Base-by-base conservation (phyloP, 257 asterid species). In the Solanum medicagineum region DNA sequence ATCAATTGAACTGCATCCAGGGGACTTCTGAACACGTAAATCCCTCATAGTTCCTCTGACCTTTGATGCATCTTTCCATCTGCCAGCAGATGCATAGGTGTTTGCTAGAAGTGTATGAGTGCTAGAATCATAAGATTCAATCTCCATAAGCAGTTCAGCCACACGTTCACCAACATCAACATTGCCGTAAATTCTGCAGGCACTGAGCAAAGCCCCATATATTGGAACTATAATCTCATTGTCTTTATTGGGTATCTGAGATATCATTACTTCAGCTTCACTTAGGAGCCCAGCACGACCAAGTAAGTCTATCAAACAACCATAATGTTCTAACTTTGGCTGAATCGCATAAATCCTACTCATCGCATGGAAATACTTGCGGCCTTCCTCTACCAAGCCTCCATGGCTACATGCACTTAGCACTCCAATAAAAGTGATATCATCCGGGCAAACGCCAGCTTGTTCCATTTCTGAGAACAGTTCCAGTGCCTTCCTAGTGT, bases 391-490 rank as follows among this genome's bases (percentile, higher is more conserved):
- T 45, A 94, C 95, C 47, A 95, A 85, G 55, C 97, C 97, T 42
- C 97, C 97, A 55, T 95, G 99, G 85, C 95, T 93, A 87, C 98
- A 95, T 75, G 99, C 98, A 71, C 90, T 92, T 56, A 95, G 84
- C 88, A 94, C 97, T 22, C 98, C 97, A 60, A 95, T 89, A 83
- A 92, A 95, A 44, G 98, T 92, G 87, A 95, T 90, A 63, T 92
- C 97, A 87, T 95, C 99, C 0, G 98, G 98, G 74, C 15, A 82
- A 62, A 92, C 85, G 73, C 98, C 96, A 80, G 75, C 89, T 53
- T 44, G 86, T 87, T 86, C 89, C 98, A 95, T 94, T 88, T 92
- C 91, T 19, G 92, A 89, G 89, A 90, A 95, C 49, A 91, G 87
- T 51, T 92, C 91, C 84, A 95, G 82, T 24, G 98, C 98, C 85